These are phyloP conservation scores for Artemisia argyi DNA, from an alignment of 129 eudicot species.

Conservation along the genomic window DNA sequence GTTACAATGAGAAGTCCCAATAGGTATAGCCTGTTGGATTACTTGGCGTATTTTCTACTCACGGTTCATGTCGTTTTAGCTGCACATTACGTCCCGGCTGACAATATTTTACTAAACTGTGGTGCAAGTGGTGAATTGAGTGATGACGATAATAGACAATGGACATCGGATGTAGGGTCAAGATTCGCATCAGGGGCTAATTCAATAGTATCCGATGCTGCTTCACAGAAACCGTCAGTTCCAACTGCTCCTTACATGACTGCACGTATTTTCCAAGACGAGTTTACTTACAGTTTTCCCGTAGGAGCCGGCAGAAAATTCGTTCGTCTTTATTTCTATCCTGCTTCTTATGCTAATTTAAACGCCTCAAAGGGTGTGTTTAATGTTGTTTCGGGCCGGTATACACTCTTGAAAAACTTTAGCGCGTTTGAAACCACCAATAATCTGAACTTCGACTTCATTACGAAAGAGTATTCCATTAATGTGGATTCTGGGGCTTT, in stretches of 20 bases:
- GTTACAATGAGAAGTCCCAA: slow-evolving; percentile 30
- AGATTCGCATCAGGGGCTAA: slow-evolving; percentile 39
- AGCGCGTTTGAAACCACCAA: slow-evolving; percentile 63
- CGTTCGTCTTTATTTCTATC: slow-evolving; percentile 78
- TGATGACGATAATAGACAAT: slow-evolving; percentile 60
- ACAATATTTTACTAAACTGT: slow-evolving; percentile 63
- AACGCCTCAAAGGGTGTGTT: slow-evolving; percentile 62
- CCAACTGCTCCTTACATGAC: slow-evolving; percentile 82
- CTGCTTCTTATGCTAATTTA: slow-evolving; percentile 60
- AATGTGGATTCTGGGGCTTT: slow-evolving; percentile 50
- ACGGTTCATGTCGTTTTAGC: slow-evolving; percentile 40
- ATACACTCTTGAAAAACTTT: slow-evolving; percentile 74
- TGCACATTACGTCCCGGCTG: slow-evolving; percentile 59
- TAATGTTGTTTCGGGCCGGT: slow-evolving; percentile 60
- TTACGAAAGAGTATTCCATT: slow-evolving; percentile 72
- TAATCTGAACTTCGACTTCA: slow-evolving; percentile 69
- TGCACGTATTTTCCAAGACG: slow-evolving; percentile 67
- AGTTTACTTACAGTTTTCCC: slow-evolving; percentile 69
- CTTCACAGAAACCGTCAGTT: slow-evolving; percentile 70
- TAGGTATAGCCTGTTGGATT: slow-evolving; percentile 18
- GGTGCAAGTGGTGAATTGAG: slow-evolving; percentile 56
- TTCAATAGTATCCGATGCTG: slow-evolving; percentile 53
- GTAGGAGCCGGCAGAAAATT: slow-evolving; percentile 79
- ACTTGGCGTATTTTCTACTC: slow-evolving; percentile 24
- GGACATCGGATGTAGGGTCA: slow-evolving; percentile 72